Evolutionary conservation across 495 filamentous ascomycete species (phyloP).

Genomic region (Neurospora sp.): DNA sequence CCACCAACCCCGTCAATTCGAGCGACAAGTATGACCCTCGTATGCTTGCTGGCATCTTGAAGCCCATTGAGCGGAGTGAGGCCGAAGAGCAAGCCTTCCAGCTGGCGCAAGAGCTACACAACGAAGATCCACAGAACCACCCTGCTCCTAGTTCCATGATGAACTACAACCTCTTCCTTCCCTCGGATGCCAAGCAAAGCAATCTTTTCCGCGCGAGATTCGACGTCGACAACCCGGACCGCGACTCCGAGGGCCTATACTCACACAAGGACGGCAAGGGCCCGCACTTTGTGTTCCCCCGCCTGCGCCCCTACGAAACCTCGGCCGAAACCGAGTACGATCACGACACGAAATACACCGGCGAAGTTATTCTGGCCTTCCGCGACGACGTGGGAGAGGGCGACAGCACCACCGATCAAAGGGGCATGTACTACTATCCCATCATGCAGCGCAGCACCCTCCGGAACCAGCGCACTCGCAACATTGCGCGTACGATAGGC

Average conservation of each 20-base stretch:
- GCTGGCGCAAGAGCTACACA: conserved; percentile 47
- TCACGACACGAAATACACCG: conserved; percentile 52
- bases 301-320: conserved; percentile 77
- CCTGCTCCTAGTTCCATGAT: conserved; percentile 52
- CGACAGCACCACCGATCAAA: conserved; percentile 32
- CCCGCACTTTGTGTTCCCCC: conserved; percentile 59
- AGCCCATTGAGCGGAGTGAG: conserved; percentile 45
- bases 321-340: conserved; percentile 52
- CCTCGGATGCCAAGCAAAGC: conserved; percentile 43
- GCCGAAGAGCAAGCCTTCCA: conserved; percentile 41
- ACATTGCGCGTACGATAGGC: conserved; percentile 38
- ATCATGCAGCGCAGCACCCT: conserved; percentile 57
- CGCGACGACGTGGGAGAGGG: conserved; percentile 31
- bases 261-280: conserved; percentile 38
- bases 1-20: conserved; percentile 60
- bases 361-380: conserved; percentile 43
- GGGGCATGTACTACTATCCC: conserved; percentile 85
- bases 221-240: conserved; percentile 55
- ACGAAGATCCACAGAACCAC: conserved; percentile 49
- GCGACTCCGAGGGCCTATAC: conserved; percentile 58
- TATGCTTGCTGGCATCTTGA: conserved; percentile 69
- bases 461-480: conserved; percentile 45
- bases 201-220: conserved; percentile 63
- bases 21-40: conserved; percentile 60
- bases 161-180: conserved; percentile 77